Percentiles rank a stretch among this genome's conserved stretches.
Evolutionary conservation across 2,329 filamentous ascomycete genomes (phyloP).

Genomic region (Xylariaceae sp.): DNA sequence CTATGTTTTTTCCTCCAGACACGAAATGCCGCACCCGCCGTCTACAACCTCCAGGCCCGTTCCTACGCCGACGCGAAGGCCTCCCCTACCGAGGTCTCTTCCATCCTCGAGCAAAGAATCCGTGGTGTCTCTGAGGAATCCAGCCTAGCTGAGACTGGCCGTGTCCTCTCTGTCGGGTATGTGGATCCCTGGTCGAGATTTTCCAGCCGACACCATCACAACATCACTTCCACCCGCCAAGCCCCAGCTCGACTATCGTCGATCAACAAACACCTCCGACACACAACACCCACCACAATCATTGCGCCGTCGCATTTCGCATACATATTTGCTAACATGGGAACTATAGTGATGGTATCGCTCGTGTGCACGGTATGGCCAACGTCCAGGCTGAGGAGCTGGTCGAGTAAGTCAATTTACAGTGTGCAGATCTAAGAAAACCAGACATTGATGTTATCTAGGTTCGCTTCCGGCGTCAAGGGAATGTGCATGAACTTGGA

Average conservation of each 20-base stretch:
- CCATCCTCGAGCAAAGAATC: conserved; percentile 98
- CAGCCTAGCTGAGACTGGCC: conserved; percentile 94
- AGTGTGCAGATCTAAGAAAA: conserved; percentile 16
- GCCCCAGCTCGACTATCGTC: conserved; percentile 7
- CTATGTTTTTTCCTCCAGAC: conserved; percentile 60
- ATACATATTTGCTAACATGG: conserved; percentile 19
- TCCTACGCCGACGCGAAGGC: conserved; percentile 95
- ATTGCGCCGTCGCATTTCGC: background rate
- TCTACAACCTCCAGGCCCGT: conserved; percentile 73
- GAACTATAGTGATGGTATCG: conserved; percentile 89
- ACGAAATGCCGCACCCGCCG: conserved; percentile 79
- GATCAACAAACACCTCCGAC: background rate
- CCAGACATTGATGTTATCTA: conserved; percentile 36
- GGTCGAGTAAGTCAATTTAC: conserved; percentile 76
- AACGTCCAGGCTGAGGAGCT: conserved; percentile 99
- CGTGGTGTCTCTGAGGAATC: conserved; percentile 97
- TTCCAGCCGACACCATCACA: conserved; percentile 18
- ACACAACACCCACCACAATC: background rate
- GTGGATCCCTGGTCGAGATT: conserved; percentile 41
- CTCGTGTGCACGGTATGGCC: conserved; percentile 99
- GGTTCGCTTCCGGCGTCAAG: conserved; percentile 99
- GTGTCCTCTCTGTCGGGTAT: conserved; percentile 98
- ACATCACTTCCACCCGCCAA: conserved; percentile 11
- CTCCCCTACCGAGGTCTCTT: conserved; percentile 95
- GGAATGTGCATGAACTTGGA: conserved; percentile 99